Percentiles rank a stretch among this genome's conserved stretches.
phyloP scores from a whole-genome alignment of 257 asterid genomes.

The Vinca minor region DNA sequence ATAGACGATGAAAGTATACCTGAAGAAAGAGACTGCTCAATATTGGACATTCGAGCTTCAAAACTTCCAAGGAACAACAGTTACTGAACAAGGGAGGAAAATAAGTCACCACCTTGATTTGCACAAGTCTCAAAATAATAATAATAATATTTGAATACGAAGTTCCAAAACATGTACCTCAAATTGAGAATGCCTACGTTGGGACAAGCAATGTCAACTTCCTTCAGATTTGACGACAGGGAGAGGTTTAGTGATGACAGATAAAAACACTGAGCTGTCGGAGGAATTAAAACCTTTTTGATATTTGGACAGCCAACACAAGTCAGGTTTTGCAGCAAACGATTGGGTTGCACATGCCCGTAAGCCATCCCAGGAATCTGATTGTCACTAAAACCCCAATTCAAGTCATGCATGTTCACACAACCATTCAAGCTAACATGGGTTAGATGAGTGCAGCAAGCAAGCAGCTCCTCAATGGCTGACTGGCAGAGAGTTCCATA shows the following conservation, averaged over 20 bases:
- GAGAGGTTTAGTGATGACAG: slow-evolving; percentile 77
- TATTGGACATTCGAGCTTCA: slow-evolving; percentile 88
- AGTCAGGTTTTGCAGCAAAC: slow-evolving; percentile 71
- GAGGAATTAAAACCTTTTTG: slow-evolving; percentile 81
- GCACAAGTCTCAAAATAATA: background rate
- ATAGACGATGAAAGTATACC: slow-evolving; percentile 33
- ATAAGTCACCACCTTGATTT: slow-evolving; percentile 10
- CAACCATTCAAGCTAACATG: slow-evolving; percentile 96
- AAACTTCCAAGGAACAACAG: slow-evolving; percentile 71
- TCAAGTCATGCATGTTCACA: slow-evolving; percentile 83
- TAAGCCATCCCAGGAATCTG: slow-evolving; percentile 23
- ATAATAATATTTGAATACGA: background rate
- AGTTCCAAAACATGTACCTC: slow-evolving; percentile 46
- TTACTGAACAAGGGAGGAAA: slow-evolving; percentile 45
- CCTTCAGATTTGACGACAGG: slow-evolving; percentile 77
- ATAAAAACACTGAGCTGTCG: slow-evolving; percentile 63
- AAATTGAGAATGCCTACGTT: slow-evolving; percentile 70
- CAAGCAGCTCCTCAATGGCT: slow-evolving; percentile 86
- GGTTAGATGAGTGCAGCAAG: slow-evolving; percentile 74
- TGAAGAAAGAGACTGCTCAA: slow-evolving; percentile 91
- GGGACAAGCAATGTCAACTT: slow-evolving; percentile 80
- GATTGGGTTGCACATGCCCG: slow-evolving; percentile 30
- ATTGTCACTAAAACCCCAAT: slow-evolving; percentile 53
- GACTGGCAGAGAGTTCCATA: slow-evolving; percentile 87
- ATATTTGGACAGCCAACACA: slow-evolving; percentile 96